Evolutionary conservation across 257 asterid species (phyloP).

Genomic region (Thymus quinquecostatus): DNA sequence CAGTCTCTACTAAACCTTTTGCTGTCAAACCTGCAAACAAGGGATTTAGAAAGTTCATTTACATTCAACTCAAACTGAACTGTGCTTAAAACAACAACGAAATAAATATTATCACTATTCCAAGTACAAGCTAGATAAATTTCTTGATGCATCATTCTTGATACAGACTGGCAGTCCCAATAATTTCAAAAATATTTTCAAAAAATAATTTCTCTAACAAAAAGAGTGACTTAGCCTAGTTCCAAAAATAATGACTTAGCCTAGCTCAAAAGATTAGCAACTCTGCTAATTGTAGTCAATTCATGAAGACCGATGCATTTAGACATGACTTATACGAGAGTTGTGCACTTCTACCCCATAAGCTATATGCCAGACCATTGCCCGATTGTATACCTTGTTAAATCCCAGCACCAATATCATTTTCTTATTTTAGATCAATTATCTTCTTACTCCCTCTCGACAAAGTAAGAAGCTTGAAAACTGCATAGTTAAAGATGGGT

Average conservation of each 20-base stretch:
- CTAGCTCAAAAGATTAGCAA: background rate
- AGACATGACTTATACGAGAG: background rate
- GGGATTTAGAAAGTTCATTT: slow-evolving; percentile 19
- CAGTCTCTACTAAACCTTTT: slow-evolving; percentile 99
- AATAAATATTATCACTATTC: background rate
- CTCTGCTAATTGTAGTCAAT: background rate
- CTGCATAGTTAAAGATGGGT: background rate
- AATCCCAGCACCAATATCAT: background rate
- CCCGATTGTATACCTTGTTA: background rate
- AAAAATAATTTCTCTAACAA: background rate
- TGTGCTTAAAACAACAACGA: background rate
- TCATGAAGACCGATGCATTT: background rate
- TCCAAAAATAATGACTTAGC: background rate
- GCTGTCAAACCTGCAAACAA: slow-evolving; percentile 84
- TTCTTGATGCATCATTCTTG: too few relatives aligned
- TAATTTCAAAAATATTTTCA: too few relatives aligned
- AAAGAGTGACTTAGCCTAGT: background rate
- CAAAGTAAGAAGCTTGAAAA: background rate
- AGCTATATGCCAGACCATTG: background rate
- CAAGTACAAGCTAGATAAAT: background rate
- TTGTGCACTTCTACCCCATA: background rate
- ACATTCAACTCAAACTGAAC: slow-evolving; percentile 1
- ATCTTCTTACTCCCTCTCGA: background rate
- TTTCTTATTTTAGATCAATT: background rate
- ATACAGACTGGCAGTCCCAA: too few relatives aligned